These are phyloP conservation scores for Physocladia obscura DNA, from an alignment of 192 early-diverging fungal genomes.

Conservation along the genomic window DNA sequence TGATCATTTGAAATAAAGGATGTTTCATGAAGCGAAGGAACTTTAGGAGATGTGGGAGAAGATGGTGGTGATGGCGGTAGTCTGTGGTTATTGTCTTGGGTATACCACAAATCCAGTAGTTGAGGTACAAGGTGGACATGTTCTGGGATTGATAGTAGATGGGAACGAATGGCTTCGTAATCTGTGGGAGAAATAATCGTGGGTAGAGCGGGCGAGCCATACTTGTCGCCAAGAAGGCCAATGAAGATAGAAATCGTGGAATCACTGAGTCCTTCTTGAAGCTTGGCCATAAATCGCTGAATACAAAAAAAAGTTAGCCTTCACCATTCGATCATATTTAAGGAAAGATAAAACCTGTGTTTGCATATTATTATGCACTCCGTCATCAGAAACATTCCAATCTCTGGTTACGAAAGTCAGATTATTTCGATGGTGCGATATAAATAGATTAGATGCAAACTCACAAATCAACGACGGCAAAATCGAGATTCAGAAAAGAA, in stretches of 20 bases:
- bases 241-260: constrained; percentile 19
- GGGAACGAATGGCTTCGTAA: not conserved
- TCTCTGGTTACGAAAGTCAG: constrained; percentile 8
- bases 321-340: not conserved
- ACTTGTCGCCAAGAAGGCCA: constrained; percentile 26
- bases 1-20: too few species aligned
- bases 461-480: constrained; percentile 28
- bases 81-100: constrained; percentile 19
- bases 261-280: not conserved
- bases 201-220: constrained; percentile 20
- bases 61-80: not conserved
- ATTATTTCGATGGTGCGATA: not conserved
- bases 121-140: not conserved
- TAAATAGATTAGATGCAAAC: not conserved
- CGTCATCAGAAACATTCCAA: constrained; percentile 19
- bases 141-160: constrained; percentile 5
- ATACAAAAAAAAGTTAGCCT: not conserved
- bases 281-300: constrained; percentile 7
- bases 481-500: constrained; percentile 18
- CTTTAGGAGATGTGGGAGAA: too few species aligned
- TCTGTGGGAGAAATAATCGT: not conserved
- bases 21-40: too few species aligned
- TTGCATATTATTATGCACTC: constrained; percentile 21
- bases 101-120: constrained; percentile 29
- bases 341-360: not conserved